Conservation (phyloP, 305 asterid genomes). For the Nicotiana rustica region DNA sequence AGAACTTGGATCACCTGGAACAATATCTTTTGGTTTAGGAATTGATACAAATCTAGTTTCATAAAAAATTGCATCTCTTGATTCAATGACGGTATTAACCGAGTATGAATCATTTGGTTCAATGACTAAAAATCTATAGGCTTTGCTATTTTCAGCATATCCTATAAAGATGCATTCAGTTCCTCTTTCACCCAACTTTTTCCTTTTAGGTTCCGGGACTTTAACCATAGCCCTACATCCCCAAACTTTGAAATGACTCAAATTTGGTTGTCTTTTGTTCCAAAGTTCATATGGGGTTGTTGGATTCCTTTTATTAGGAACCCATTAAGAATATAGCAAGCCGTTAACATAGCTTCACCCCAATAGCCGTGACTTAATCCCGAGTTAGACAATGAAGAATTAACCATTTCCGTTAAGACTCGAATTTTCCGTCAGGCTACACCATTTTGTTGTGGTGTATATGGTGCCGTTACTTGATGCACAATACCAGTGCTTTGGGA, state of each 20-base stretch:
- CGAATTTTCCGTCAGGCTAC: conserved; percentile 5
- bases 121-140: conserved; percentile 6
- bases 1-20: not conserved
- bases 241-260: conserved; percentile 29
- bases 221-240: conserved; percentile 21
- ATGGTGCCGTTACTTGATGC: not conserved
- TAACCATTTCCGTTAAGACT: conserved; percentile 29
- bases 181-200: conserved; percentile 25
- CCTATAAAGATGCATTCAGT: conserved; percentile 28
- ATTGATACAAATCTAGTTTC: conserved; percentile 5
- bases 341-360: conserved; percentile 1
- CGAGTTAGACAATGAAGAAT: conserved; percentile 2
- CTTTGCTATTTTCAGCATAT: conserved; percentile 27
- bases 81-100: conserved; percentile 24
- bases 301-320: conserved; percentile 23
- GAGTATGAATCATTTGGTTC: conserved; percentile 21
- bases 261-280: conserved; percentile 22
- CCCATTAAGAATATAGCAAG: conserved; percentile 32
- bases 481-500: not conserved
- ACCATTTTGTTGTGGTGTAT: conserved; percentile 5
- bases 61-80: conserved; percentile 34
- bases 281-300: conserved; percentile 35
- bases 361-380: not conserved
- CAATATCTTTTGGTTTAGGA: not conserved
- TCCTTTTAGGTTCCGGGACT: not conserved